Base-by-base conservation (phyloP, 805 yeast species). In the Phaffomyces antillensis region DNA sequence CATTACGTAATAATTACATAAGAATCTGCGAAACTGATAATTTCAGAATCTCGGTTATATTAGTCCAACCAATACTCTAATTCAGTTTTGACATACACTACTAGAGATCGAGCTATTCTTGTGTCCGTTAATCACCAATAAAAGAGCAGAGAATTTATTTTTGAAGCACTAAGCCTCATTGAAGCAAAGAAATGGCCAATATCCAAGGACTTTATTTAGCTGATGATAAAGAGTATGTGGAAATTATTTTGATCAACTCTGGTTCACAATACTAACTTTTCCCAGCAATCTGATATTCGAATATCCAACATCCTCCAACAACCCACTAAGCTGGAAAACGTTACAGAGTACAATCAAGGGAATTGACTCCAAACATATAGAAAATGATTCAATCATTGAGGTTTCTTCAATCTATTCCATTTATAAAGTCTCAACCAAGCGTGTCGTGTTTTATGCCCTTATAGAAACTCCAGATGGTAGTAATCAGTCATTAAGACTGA, bases 121-220 rank as follows among this genome's bases (percentile, higher is more conserved):
- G 23, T 20, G 23, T 20, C 23, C 23, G 23, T 20, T 20, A 20
- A 20, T 20, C 23, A 20, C 5, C 23, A 2, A 20, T 20, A 20
- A 20, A 20, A 20, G 23, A 20, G 15, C 33, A 13, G 33, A 30
- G 13, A 15, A 13, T 15, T 16, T n/a, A 7, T 30, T 9, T 13
- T n/a, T 30, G 33, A 30, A 30, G 18, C 2, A 18, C 12, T 3
- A n/a, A 2, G 16, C 8, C 2, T 16, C n/a, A 32, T 12, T 34
- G 2, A 13, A 30, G 38, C 7, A 30, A 13, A 13, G 20, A 24
- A 42, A 63, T 63, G 67, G 56, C 64, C 50, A 49, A 63, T 13
- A 61, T 68, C 42, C 68, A 62, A 43, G 72, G 71, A 23, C 52
- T 69, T 18, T 69, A 67, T 46, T 61, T 69, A 9, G 59, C 70